Evolutionary conservation across 2,329 filamentous ascomycete genomes (phyloP).

Genomic region (Helotiales sp.): DNA sequence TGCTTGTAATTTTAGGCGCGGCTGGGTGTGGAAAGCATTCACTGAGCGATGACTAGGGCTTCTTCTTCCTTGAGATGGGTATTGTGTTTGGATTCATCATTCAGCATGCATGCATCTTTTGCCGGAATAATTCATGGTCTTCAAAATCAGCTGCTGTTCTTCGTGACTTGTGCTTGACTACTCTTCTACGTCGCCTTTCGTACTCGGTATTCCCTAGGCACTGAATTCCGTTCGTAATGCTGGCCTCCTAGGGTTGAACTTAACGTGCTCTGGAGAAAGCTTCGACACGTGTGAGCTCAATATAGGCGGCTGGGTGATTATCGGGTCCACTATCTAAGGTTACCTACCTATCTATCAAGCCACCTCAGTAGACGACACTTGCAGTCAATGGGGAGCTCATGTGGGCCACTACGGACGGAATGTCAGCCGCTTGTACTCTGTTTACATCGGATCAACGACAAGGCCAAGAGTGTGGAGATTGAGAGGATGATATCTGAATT

Average conservation of each 20-base stretch:
- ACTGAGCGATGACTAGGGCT: neutral
- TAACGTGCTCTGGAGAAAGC: neutral
- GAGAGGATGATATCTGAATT: neutral
- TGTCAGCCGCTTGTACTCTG: too few relatives aligned
- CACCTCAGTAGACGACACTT: neutral
- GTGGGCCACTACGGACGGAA: neutral
- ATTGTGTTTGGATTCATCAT: constrained; percentile 10
- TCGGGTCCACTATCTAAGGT: neutral
- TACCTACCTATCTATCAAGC: too few relatives aligned
- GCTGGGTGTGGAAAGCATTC: neutral
- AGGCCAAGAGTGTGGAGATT: neutral
- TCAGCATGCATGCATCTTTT: constrained; percentile 18
- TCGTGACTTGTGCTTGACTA: neutral
- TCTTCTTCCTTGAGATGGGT: neutral
- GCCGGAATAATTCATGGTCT: constrained; percentile 5
- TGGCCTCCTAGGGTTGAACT: too few relatives aligned
- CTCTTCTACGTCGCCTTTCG: neutral
- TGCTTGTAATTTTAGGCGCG: constrained; percentile 32
- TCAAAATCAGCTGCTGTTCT: constrained; percentile 3
- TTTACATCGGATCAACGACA: neutral
- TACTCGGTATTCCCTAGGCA: neutral
- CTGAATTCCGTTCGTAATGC: too few relatives aligned
- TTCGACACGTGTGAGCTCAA: neutral
- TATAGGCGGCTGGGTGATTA: neutral
- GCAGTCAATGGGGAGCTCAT: neutral